Base-by-base conservation (phyloP, 257 asterid species). In the Scutellaria minor region DNA sequence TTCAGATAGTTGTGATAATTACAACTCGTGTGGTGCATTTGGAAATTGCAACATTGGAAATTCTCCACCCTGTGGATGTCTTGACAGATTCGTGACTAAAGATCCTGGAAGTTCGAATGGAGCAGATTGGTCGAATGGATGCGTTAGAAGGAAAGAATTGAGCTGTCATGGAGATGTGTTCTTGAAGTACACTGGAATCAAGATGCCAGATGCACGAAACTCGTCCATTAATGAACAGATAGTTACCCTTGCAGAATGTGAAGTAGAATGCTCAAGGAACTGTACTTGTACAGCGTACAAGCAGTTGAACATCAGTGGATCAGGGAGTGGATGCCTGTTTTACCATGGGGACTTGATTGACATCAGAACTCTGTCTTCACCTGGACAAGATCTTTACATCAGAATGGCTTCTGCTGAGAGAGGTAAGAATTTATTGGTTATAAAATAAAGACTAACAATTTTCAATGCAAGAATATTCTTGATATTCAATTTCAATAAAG, bases 251-350 rank as follows among this genome's bases (percentile, higher is more conserved):
- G 76, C 56, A 15, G 89, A 78, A 41, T 82, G 89, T 56, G 12
- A 37, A 70, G 71, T 2, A 0, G 60, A 44, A 65, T 85, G 74
- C 74, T 8, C 14, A 2, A 42, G 31, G 65, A 81, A 85, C n/a
- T 83, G 92, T 40, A 55, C 68, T 6, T 87, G 90, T 52, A 71
- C 58, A 64, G 89, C 90, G 0, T 87, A 81, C 57, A 44, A 66
- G 47, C 73, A 70, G 69, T 51, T 79, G 55, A 78, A 83, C 61
- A 57, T 83, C 3, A 58, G 78, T 9, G 40, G 48, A 37, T 14
- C 5, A 9, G 66, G 66, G 6, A 37, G 50, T 60, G 66, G 66
- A 3, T 85, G 90, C 78, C 15, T 85, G 81, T 53, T 70, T 55
- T 83, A 87, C 83, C 68, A 71, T 12, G 82, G 73, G 7, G 82